phyloP scores from a whole-genome alignment of 306 rosid genomes.

The Cucurbita pepo region DNA sequence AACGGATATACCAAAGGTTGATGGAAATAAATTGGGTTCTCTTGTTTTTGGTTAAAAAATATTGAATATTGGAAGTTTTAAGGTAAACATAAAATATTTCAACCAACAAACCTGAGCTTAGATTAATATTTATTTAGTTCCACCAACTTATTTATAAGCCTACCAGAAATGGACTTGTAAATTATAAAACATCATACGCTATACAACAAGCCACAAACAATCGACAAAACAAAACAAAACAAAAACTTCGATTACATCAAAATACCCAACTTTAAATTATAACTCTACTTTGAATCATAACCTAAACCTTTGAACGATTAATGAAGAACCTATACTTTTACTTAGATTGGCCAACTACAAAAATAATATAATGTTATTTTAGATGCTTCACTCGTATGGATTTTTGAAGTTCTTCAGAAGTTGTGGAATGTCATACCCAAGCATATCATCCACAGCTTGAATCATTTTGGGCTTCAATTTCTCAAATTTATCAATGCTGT shows the following conservation, averaged over 20 bases:
- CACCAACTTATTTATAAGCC: too few species aligned
- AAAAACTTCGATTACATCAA: background rate
- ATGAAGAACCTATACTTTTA: too few species aligned
- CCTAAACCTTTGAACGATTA: too few species aligned
- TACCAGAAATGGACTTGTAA: background rate
- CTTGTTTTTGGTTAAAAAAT: too few species aligned
- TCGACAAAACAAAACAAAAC: background rate
- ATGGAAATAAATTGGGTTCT: too few species aligned
- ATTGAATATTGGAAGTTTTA: too few species aligned
- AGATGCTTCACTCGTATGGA: conserved; percentile 18
- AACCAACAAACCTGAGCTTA: too few species aligned
- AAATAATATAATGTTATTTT: background rate
- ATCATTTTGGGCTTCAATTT: conserved; percentile 34
- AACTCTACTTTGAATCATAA: background rate
- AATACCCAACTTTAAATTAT: background rate
- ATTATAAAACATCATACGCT: background rate
- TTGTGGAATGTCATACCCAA: conserved; percentile 32
- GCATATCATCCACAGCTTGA: conserved; percentile 44
- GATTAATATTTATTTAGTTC: too few species aligned
- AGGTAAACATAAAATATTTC: too few species aligned
- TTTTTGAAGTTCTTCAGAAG: conserved; percentile 33
- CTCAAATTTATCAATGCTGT: conserved; percentile 33
- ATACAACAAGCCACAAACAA: background rate
- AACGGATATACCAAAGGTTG: too few species aligned
- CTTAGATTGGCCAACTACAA: too few species aligned